These are phyloP conservation scores for Tricholoma terreum DNA, from an alignment of 768 basidiomycete genomes.

Conservation along the genomic window DNA sequence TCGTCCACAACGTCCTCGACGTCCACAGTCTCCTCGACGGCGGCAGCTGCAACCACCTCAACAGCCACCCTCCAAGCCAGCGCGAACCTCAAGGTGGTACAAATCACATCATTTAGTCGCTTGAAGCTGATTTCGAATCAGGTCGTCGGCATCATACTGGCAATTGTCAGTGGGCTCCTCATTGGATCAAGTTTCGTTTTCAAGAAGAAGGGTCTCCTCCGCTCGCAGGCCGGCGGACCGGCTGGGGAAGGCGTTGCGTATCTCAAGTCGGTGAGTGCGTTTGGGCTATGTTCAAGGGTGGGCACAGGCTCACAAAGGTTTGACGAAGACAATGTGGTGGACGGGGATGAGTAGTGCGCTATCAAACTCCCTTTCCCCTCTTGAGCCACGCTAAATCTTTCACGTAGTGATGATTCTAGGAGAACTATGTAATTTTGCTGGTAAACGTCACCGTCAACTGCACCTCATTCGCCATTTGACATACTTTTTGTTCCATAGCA, in stretches of 20 bases:
- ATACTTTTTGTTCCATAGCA: constrained; percentile 36
- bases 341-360: constrained; percentile 80
- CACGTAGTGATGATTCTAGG: constrained; percentile 85
- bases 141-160: constrained; percentile 77
- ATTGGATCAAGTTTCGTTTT: constrained; percentile 95
- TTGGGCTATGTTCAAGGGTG: not conserved
- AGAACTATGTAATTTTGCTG: constrained; percentile 82
- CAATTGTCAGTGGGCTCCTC: constrained; percentile 75
- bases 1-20: constrained; percentile 27
- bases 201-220: constrained; percentile 92
- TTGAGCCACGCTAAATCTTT: constrained; percentile 4
- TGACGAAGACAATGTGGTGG: constrained; percentile 82
- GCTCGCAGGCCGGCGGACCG: constrained; percentile 75
- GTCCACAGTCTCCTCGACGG: constrained; percentile 31
- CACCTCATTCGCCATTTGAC: constrained; percentile 14
- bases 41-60: constrained; percentile 40
- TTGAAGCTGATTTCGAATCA: constrained; percentile 21
- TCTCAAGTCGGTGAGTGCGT: constrained; percentile 77
- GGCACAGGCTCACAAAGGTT: constrained; percentile 10
- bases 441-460: constrained; percentile 43
- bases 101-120: not conserved
- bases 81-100: constrained; percentile 50
- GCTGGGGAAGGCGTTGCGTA: constrained; percentile 90
- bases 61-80: constrained; percentile 33
- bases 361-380: not conserved